Conservation (phyloP, 139 green algal species). For the Chlorella ohadii region DNA sequence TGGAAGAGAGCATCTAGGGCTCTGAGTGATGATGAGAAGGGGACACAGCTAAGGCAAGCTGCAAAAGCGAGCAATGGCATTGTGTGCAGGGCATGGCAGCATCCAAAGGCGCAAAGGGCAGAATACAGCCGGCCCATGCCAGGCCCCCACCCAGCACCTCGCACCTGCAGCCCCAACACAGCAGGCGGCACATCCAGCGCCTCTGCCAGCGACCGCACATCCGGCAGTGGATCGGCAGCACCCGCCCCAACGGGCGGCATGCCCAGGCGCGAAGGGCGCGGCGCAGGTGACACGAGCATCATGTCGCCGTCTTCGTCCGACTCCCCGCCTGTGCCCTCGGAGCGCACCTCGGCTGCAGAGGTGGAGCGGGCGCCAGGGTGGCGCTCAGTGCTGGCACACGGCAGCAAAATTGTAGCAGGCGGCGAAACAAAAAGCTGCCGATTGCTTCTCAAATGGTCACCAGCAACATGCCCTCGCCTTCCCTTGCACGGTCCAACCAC, state of each 20-base stretch:
- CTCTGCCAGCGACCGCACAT: constrained; percentile 44
- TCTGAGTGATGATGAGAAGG: no score
- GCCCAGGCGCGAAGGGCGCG: not conserved
- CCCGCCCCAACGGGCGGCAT: not conserved
- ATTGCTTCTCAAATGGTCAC: no score
- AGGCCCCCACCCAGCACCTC: not conserved
- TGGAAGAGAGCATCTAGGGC: no score
- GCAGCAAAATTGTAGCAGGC: no score
- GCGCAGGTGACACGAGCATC: not conserved
- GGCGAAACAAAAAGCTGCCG: no score
- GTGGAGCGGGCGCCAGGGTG: not conserved
- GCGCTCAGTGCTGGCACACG: not conserved
- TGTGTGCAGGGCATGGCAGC: no score
- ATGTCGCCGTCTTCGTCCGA: not conserved
- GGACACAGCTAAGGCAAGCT: no score
- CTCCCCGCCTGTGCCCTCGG: not conserved
- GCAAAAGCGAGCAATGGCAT: no score
- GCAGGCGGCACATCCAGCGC: constrained; percentile 34
- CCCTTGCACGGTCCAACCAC: not conserved
- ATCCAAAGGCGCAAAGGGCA: no score
- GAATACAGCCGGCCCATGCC: not conserved
- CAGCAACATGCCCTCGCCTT: no score
- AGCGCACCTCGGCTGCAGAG: not conserved
- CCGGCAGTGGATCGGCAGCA: constrained; percentile 11
- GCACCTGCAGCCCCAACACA: constrained; percentile 25